Conservation (phyloP, 1,284 basidiomycete genomes). For the Neolentinus lepideus region DNA sequence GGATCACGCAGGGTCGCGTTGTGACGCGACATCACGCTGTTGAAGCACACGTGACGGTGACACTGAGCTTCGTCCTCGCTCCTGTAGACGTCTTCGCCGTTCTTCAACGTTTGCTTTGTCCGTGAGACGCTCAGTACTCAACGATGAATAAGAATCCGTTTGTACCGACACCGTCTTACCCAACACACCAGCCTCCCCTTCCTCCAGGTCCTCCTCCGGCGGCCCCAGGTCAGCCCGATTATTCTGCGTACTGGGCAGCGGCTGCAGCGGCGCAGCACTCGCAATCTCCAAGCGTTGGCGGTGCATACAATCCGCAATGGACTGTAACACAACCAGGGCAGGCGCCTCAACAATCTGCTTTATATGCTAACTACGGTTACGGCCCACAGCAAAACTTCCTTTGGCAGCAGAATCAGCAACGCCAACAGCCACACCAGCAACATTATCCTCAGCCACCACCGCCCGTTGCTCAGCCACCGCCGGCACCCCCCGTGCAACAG, state of each 20-base stretch:
- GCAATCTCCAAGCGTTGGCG: constrained; percentile 35
- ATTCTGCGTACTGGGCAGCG: constrained; percentile 68
- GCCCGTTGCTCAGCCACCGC: constrained; percentile 39
- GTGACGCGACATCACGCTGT: neutral
- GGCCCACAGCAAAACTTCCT: constrained; percentile 49
- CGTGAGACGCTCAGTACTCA: neutral
- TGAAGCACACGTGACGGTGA: neutral
- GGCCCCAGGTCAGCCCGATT: constrained; percentile 61
- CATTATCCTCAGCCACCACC: constrained; percentile 42
- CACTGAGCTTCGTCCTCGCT: neutral
- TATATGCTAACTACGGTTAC: constrained; percentile 83
- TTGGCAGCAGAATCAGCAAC: constrained; percentile 61
- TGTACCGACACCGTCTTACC: constrained; percentile 58
- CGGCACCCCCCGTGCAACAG: constrained; percentile 43
- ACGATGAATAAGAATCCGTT: constrained; percentile 78
- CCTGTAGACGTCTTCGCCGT: neutral
- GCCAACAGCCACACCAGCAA: constrained; percentile 40
- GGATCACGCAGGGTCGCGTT: too few species aligned
- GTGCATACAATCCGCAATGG: constrained; percentile 64
- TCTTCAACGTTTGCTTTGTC: neutral
- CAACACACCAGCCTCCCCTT: constrained; percentile 64
- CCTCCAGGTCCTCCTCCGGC: constrained; percentile 73
- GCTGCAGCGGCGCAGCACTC: constrained; percentile 43
- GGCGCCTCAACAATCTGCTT: constrained; percentile 58
- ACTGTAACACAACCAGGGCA: constrained; percentile 45